These are phyloP conservation scores for Brettanomyces sp. DNA, from an alignment of 805 yeast species.

Conservation along the genomic window DNA sequence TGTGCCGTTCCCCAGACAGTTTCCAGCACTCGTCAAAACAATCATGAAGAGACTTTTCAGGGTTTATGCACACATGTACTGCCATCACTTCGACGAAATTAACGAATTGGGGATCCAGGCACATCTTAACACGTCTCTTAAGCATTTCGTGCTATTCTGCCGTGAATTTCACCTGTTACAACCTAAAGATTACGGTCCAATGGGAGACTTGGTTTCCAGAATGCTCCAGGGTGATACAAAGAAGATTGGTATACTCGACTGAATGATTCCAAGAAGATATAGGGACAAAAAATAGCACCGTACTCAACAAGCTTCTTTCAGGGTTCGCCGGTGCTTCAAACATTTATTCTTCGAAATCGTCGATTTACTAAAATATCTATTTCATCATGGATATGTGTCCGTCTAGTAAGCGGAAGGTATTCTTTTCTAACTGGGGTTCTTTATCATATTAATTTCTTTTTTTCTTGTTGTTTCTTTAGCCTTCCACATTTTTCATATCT, in stretches of 20 bases:
- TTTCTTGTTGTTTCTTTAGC: not conserved
- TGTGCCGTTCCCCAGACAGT: slow-evolving; percentile 84
- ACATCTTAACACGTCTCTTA: slow-evolving; percentile 85
- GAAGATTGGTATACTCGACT: not conserved
- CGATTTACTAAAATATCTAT: too few species aligned
- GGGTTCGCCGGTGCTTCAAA: too few species aligned
- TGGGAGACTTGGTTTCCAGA: slow-evolving; percentile 69
- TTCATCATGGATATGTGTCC: too few species aligned
- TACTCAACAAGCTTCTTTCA: too few species aligned
- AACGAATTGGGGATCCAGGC: slow-evolving; percentile 87
- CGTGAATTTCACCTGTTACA: slow-evolving; percentile 74
- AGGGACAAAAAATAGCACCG: not conserved
- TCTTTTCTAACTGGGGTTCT: not conserved
- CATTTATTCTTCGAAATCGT: too few species aligned
- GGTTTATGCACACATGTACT: slow-evolving; percentile 94
- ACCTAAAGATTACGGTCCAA: slow-evolving; percentile 83
- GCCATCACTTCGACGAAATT: slow-evolving; percentile 95
- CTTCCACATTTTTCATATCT: not conserved
- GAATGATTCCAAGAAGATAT: not conserved
- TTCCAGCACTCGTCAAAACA: slow-evolving; percentile 69
- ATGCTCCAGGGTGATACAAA: slow-evolving; percentile 38
- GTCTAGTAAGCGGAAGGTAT: not conserved
- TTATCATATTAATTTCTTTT: not conserved
- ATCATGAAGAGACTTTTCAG: slow-evolving; percentile 87
- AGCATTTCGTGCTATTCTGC: slow-evolving; percentile 84